Conservation (phyloP, 2,329 filamentous ascomycete genomes). For the Penicillium sp. region DNA sequence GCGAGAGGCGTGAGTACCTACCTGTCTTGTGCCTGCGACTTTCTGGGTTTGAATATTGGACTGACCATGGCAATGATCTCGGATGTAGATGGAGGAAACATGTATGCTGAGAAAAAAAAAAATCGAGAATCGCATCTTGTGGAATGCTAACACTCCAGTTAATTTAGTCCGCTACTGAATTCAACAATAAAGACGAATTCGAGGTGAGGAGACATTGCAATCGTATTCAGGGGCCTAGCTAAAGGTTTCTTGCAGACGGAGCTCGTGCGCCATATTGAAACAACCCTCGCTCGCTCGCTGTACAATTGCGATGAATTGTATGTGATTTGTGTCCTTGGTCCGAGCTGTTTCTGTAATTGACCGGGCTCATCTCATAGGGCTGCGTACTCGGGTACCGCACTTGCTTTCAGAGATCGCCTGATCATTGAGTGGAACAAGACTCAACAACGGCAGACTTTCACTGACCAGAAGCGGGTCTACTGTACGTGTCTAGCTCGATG, state of each 20-base stretch:
- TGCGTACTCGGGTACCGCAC: conserved; percentile 83
- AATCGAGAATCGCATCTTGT: background rate
- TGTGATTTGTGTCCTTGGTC: conserved; percentile 17
- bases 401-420: conserved; percentile 89
- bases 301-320: conserved; percentile 93
- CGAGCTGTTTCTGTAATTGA: background rate
- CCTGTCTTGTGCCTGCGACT: background rate
- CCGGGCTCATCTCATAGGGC: conserved; percentile 51
- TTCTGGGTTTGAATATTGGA: conserved; percentile 2
- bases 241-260: conserved; percentile 59
- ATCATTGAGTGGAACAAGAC: conserved; percentile 98
- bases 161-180: conserved; percentile 61
- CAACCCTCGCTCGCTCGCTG: conserved; percentile 88
- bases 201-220: conserved; percentile 42
- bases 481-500: conserved; percentile 51
- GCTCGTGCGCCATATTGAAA: conserved; percentile 91
- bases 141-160: conserved; percentile 5
- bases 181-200: conserved; percentile 79
- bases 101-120: conserved; percentile 40
- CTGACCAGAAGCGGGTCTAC: conserved; percentile 90
- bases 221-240: background rate
- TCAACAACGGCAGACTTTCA: conserved; percentile 89
- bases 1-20: conserved; percentile 70
- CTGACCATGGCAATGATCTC: conserved; percentile 16
- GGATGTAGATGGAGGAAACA: conserved; percentile 58